Evolutionary conservation across 495 filamentous ascomycete species (phyloP).

Genomic region (Aspergillus nanangensis): DNA sequence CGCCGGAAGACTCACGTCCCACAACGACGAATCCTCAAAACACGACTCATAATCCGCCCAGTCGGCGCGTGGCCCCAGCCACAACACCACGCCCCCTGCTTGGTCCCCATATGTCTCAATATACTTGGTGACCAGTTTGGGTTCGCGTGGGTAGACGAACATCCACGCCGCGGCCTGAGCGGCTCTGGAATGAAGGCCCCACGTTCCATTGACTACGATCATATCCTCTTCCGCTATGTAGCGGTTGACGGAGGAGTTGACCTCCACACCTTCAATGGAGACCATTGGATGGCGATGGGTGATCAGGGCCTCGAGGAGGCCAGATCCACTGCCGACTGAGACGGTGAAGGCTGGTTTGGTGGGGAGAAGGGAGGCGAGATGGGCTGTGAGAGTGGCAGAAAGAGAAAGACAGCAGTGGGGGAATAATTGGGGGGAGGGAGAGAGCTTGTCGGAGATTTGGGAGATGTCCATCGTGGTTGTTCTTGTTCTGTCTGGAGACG

Average conservation of each 20-base stretch:
- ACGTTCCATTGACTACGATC: conserved; percentile 38
- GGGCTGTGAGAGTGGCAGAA: conserved; percentile 34
- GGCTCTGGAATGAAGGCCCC: conserved; percentile 31
- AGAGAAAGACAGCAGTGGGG: conserved; percentile 47
- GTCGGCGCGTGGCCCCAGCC: conserved; percentile 48
- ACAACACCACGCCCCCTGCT: conserved; percentile 35
- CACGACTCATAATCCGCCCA: conserved; percentile 38
- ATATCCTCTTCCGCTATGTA: conserved; percentile 41
- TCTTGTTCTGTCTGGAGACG: too few species aligned
- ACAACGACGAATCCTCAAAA: conserved; percentile 18
- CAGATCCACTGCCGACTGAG: conserved; percentile 52
- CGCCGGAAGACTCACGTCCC: conserved; percentile 17
- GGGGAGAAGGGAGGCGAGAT: conserved; percentile 36
- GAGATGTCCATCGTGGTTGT: conserved; percentile 23
- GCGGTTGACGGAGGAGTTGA: conserved; percentile 35
- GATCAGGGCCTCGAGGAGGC: conserved; percentile 48
- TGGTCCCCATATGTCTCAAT: conserved; percentile 23
- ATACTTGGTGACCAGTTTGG: conserved; percentile 40
- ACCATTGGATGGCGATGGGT: conserved; percentile 16
- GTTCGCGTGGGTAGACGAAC: conserved; percentile 54
- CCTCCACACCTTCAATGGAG: conserved; percentile 43
- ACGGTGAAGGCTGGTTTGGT: conserved; percentile 32
- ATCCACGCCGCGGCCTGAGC: conserved; percentile 41
- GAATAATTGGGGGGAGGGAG: conserved; percentile 18
- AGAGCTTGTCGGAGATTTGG: conserved; percentile 17